Percentiles rank a stretch among this genome's conserved stretches.
phyloP scores from a whole-genome alignment of 805 yeast species.

The Vanderwaltozyma tropicalis region DNA sequence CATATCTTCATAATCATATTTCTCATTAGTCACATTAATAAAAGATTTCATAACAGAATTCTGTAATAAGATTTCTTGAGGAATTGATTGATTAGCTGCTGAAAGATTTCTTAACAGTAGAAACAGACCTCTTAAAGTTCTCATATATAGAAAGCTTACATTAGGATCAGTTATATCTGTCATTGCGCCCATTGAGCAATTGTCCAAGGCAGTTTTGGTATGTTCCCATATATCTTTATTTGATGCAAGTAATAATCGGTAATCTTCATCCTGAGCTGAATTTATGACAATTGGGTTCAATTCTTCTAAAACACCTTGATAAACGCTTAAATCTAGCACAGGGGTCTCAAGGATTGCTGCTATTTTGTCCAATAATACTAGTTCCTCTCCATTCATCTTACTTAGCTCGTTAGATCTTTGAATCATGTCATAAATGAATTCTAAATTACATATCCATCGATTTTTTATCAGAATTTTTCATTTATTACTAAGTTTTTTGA shows the following conservation, averaged over 20 bases:
- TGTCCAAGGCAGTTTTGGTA: constrained; percentile 9
- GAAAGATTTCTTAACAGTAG: constrained; percentile 41
- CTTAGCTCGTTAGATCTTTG: no score
- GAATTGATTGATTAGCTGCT: constrained; percentile 24
- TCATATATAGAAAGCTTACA: constrained; percentile 12
- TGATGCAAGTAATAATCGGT: constrained; percentile 19
- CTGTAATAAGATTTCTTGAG: constrained; percentile 18
- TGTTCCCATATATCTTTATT: constrained; percentile 20
- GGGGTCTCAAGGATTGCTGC: background rate
- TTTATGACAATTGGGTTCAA: constrained; percentile 17
- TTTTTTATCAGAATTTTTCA: no score
- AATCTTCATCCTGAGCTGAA: constrained; percentile 19
- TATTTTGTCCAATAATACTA: background rate
- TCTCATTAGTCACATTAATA: constrained; percentile 1
- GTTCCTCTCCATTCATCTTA: no score
- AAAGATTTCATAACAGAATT: constrained; percentile 9
- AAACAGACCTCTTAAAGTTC: constrained; percentile 38
- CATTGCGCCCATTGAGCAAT: background rate
- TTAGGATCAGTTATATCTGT: constrained; percentile 1
- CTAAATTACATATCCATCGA: no score
- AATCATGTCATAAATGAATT: no score
- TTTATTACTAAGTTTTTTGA: no score
- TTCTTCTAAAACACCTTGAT: background rate
- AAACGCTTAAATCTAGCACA: background rate
- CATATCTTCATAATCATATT: constrained; percentile 13